These are phyloP conservation scores for Candida sp. DNA, from an alignment of 1,139 yeast genomes.

Conservation along the genomic window DNA sequence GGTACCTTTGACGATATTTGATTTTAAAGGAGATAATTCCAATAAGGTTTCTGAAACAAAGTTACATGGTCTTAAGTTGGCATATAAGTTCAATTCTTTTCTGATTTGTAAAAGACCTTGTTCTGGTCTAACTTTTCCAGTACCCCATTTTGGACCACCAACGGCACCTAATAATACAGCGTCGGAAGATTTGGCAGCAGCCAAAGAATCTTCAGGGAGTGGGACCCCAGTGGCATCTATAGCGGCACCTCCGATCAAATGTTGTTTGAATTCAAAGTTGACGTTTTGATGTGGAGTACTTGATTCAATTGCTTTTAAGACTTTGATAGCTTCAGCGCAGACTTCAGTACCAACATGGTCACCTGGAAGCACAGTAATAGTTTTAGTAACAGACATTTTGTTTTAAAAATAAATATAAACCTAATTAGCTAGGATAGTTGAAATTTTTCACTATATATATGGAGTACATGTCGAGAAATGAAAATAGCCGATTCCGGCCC, in stretches of 20 bases:
- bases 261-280: slow-evolving; percentile 73
- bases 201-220: slow-evolving; percentile 82
- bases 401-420: background rate
- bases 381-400: slow-evolving; percentile 40
- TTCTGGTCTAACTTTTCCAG: slow-evolving; percentile 93
- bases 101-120: slow-evolving; percentile 93
- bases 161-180: slow-evolving; percentile 97
- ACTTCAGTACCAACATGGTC: slow-evolving; percentile 97
- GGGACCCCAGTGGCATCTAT: slow-evolving; percentile 96
- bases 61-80: slow-evolving; percentile 95
- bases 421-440: background rate
- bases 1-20: slow-evolving; percentile 84
- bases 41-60: slow-evolving; percentile 85
- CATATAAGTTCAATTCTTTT: slow-evolving; percentile 90
- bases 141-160: slow-evolving; percentile 99
- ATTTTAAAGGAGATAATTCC: slow-evolving; percentile 82
- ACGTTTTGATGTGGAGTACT: slow-evolving; percentile 52
- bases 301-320: slow-evolving; percentile 70
- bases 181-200: slow-evolving; percentile 83
- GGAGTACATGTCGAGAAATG: background rate
- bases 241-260: slow-evolving; percentile 97
- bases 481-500: slow-evolving; percentile 1
- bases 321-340: slow-evolving; percentile 87
- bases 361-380: slow-evolving; percentile 86
- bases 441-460: background rate